A percentile compares a stretch with the other conserved stretches of the same genome.
phyloP scores from a whole-genome alignment of 345 rosid species.

The Citrus maxima region DNA sequence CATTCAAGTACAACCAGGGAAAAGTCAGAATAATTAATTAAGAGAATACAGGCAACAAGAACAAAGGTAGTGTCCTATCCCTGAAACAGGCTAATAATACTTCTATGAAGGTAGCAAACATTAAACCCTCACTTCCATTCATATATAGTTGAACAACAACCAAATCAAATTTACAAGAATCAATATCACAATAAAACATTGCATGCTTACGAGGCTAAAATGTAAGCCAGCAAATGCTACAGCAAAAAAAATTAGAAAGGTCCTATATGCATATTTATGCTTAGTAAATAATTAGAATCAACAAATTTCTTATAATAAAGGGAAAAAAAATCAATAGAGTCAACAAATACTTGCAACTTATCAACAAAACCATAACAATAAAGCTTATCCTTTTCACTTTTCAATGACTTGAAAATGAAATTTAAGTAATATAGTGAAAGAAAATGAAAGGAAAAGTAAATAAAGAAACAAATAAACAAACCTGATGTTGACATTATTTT shows the following conservation, averaged over 20 bases:
- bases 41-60: neutral
- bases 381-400: neutral
- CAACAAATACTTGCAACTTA: neutral
- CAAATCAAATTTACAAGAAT: neutral
- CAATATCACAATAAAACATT: neutral
- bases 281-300: too few relatives aligned
- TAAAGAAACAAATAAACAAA: constrained; percentile 18
- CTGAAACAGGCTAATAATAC: neutral
- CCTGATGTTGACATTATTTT: constrained; percentile 77
- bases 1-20: neutral
- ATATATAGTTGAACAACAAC: neutral
- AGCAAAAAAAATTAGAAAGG: too few relatives aligned
- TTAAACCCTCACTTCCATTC: neutral
- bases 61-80: neutral
- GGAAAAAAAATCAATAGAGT: neutral
- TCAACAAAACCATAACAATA: neutral
- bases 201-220: neutral
- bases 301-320: neutral
- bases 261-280: too few relatives aligned
- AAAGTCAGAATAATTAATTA: neutral
- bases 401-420: neutral
- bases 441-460: constrained; percentile 2
- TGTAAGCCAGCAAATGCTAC: neutral
- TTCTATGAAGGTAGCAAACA: neutral
- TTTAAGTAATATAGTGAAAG: neutral